Evolutionary conservation across 1,284 basidiomycete genomes (phyloP).

Genomic region (Coniferiporia sulphurascens): DNA sequence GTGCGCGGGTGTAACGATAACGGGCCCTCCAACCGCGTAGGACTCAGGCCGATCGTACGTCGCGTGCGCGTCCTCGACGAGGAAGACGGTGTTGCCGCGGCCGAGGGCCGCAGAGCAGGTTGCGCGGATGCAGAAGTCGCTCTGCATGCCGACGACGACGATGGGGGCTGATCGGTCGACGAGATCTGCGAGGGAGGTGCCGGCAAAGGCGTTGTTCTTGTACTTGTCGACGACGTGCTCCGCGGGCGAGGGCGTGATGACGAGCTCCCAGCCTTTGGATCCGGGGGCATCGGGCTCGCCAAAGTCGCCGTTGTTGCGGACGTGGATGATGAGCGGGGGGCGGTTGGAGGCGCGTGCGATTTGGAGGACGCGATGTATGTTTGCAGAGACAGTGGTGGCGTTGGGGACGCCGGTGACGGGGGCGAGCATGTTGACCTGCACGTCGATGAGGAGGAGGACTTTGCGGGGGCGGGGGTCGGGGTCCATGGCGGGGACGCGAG

Average conservation of each 20-base stretch:
- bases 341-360: constrained; percentile 43
- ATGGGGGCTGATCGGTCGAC: constrained; percentile 48
- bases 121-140: constrained; percentile 60
- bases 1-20: constrained; percentile 40
- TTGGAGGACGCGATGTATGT: constrained; percentile 46
- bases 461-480: constrained; percentile 1
- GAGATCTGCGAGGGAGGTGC: constrained; percentile 45
- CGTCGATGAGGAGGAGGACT: constrained; percentile 57
- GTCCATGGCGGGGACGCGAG: not conserved
- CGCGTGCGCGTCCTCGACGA: constrained; percentile 59
- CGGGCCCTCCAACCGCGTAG: constrained; percentile 30
- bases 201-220: constrained; percentile 66
- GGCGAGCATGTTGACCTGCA: constrained; percentile 47
- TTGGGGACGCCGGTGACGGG: constrained; percentile 48
- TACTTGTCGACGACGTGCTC: constrained; percentile 59
- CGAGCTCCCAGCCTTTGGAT: constrained; percentile 53
- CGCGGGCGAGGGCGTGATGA: constrained; percentile 38
- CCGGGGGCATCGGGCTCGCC: constrained; percentile 55
- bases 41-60: constrained; percentile 62
- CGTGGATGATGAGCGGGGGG: constrained; percentile 57
- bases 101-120: constrained; percentile 59
- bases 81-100: constrained; percentile 58
- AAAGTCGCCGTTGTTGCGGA: constrained; percentile 55
- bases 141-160: constrained; percentile 61
- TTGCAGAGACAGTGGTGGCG: constrained; percentile 37